These are phyloP conservation scores for Debaryomyces psychrophilus DNA, from an alignment of 1,139 yeast genomes.

Conservation along the genomic window DNA sequence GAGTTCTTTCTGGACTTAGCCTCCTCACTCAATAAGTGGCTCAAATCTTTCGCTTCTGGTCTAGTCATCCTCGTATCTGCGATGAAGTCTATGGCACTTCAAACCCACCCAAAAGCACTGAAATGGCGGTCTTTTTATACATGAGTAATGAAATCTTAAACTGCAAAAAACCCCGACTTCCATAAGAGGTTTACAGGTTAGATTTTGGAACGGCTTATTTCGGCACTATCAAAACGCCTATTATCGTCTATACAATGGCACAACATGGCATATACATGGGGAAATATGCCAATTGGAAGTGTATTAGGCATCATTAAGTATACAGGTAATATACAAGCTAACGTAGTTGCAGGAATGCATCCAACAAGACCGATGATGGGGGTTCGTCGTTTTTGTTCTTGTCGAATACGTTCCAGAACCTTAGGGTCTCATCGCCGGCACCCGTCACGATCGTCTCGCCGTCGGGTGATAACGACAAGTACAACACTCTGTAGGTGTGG, in stretches of 20 bases:
- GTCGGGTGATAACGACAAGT: slow-evolving; percentile 91
- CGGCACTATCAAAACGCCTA: slow-evolving; percentile 7
- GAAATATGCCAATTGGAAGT: background rate
- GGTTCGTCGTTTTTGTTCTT: slow-evolving; percentile 62
- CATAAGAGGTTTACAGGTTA: slow-evolving; percentile 3
- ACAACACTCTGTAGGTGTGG: slow-evolving; percentile 89
- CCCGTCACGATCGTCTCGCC: slow-evolving; percentile 99
- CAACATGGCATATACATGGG: background rate
- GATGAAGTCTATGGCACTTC: background rate
- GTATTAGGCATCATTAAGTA: slow-evolving; percentile 3
- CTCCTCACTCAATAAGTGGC: slow-evolving; percentile 77
- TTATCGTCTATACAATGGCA: background rate
- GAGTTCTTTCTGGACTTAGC: slow-evolving; percentile 77
- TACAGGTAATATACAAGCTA: slow-evolving; percentile 23
- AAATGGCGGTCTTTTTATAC: background rate
- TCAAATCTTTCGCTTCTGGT: slow-evolving; percentile 62
- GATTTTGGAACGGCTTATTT: background rate
- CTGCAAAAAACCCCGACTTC: background rate
- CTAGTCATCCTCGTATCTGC: slow-evolving; percentile 17
- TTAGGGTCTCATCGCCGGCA: slow-evolving; percentile 94
- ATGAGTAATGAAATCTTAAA: slow-evolving; percentile 7
- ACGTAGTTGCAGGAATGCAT: slow-evolving; percentile 78
- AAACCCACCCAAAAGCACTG: no score
- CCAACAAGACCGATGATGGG: slow-evolving; percentile 67
- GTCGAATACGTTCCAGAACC: slow-evolving; percentile 93